Base-by-base conservation (phyloP, 1,284 basidiomycete genomes). In the Leccinum subatratum region DNA sequence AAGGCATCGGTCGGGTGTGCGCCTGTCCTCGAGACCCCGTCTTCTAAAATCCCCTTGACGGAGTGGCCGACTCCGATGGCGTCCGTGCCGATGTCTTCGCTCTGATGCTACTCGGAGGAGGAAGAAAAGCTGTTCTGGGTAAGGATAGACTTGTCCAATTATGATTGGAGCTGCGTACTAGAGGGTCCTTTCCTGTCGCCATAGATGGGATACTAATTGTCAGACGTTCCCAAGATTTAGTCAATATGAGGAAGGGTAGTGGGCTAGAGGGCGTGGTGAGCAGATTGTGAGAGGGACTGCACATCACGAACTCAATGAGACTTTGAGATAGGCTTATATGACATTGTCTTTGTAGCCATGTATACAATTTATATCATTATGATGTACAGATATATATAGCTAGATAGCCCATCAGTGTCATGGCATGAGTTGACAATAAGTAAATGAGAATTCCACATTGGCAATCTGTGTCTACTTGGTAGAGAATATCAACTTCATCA, bases 31-130 rank as follows among this genome's bases (percentile, higher is more conserved):
- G 82, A 78, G 0, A 79, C 73, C n/a, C 80, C 75, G 4, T 86
- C 83, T 67, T 86, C 73, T 0, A 80, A 75, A 4, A 79, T 78
- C 2, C 71, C 75, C 5, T 77, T 75, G 5, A 80, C 80, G 2
- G 76, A 72, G 68, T 87, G 86, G 4, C 80, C 79, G 0, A 78
- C 79, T 9, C 85, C 86, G 37, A 90, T 90, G 7, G 79, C 81
- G 45, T 79, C 78, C 0, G 82, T 83, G 11, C 89, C 89, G 0
- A 77, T 79, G 7, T 78, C 80, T 72, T 88, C 90, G 16, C n/a
- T n/a, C n/a, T n/a, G n/a, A n/a, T n/a, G n/a, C n/a, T n/a, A n/a
- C n/a, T n/a, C n/a, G n/a, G n/a, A n/a, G n/a, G n/a, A n/a, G n/a
- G n/a, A n/a, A n/a, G n/a, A n/a, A n/a, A n/a, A n/a, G n/a, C n/a